Percentiles rank a stretch among this genome's conserved stretches.
These are phyloP conservation scores for Xylaria longipes DNA, from an alignment of 495 filamentous ascomycete species.

Conservation along the genomic window DNA sequence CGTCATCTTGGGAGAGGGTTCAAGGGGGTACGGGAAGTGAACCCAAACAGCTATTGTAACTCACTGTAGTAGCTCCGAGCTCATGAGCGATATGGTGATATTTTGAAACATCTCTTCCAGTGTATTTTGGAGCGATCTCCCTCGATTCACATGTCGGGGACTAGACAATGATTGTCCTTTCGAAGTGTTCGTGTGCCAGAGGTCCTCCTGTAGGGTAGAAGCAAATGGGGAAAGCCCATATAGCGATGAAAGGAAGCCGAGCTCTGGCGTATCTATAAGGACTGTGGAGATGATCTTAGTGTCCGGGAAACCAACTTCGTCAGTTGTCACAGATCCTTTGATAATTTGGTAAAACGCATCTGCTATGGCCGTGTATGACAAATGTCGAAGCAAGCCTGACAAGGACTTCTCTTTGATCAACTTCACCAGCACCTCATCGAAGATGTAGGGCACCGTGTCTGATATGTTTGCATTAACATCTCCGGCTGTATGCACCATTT, in stretches of 20 bases:
- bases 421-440: too few relatives aligned
- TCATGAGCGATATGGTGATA: neutral
- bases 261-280: neutral
- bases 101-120: slow-evolving; percentile 4
- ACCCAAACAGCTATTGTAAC: too few relatives aligned
- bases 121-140: neutral
- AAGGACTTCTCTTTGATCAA: too few relatives aligned
- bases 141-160: neutral
- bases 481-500: too few relatives aligned
- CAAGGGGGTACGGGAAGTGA: too few relatives aligned
- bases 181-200: neutral
- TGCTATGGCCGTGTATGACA: neutral
- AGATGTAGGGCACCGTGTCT: too few relatives aligned
- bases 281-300: too few relatives aligned
- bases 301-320: too few relatives aligned
- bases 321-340: neutral
- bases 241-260: neutral
- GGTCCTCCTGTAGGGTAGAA: neutral
- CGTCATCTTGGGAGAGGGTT: too few relatives aligned
- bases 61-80: neutral
- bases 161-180: neutral
- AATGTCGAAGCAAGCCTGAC: too few relatives aligned
- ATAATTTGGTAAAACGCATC: neutral
- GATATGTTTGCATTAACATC: too few relatives aligned
- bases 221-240: neutral